A percentile compares a stretch with the other conserved stretches of the same genome.
These are phyloP conservation scores for Haplosporangium sp. DNA, from an alignment of 371 early-diverging fungal genomes.

Conservation along the genomic window DNA sequence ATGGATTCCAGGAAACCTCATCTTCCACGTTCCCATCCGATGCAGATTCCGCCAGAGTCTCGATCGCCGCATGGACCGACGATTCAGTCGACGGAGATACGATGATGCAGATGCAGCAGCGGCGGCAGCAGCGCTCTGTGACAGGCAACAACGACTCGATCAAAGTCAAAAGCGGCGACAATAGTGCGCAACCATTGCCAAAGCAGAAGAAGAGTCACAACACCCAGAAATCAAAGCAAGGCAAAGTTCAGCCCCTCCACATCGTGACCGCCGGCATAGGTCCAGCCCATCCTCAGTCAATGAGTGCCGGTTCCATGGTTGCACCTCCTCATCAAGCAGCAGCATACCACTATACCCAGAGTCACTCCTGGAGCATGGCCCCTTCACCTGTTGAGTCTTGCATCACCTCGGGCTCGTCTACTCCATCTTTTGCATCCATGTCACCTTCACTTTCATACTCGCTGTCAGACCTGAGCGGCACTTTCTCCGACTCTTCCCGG, in stretches of 20 bases:
- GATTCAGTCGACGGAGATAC: neutral
- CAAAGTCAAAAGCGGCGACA: neutral
- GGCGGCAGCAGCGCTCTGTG: neutral
- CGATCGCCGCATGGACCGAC: constrained; percentile 29
- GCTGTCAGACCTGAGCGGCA: constrained; percentile 8
- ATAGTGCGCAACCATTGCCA: neutral
- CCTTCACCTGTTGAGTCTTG: constrained; percentile 36
- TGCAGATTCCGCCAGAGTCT: constrained; percentile 5
- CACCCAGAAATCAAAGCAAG: neutral
- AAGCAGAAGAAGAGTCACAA: neutral
- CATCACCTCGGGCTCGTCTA: constrained; percentile 32
- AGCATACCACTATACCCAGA: neutral
- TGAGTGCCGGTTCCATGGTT: neutral
- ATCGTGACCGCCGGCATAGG: constrained; percentile 9
- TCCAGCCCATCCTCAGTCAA: neutral
- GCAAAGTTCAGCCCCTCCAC: neutral
- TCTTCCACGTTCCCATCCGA: constrained; percentile 1
- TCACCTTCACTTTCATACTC: constrained; percentile 33
- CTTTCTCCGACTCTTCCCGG: constrained; percentile 35
- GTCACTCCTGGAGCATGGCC: constrained; percentile 10
- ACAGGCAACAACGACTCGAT: neutral
- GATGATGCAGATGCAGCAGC: constrained; percentile 3
- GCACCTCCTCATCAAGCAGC: neutral
- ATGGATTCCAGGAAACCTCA: constrained; percentile 22
- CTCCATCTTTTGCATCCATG: constrained; percentile 39